phyloP scores from a whole-genome alignment of 768 basidiomycete genomes.

The Amanita exitialis region DNA sequence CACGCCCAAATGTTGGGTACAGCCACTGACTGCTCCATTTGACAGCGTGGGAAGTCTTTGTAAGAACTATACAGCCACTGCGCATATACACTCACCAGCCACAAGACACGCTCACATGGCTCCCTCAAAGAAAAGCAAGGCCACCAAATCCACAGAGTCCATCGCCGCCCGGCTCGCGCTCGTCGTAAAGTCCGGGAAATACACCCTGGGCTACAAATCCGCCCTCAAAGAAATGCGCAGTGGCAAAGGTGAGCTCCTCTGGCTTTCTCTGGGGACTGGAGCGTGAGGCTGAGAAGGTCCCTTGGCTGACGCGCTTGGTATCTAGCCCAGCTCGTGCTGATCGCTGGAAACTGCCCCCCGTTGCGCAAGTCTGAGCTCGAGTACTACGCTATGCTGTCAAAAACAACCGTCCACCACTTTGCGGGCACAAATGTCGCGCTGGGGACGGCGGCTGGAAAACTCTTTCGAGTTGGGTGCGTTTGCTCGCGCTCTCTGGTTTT shows the following conservation, averaged over 20 bases:
- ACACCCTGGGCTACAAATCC: slow-evolving; percentile 95
- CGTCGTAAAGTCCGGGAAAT: slow-evolving; percentile 99
- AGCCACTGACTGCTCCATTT: not conserved
- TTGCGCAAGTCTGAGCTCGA: slow-evolving; percentile 98
- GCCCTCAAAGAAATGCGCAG: slow-evolving; percentile 97
- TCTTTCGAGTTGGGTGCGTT: slow-evolving; percentile 91
- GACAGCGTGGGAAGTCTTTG: slow-evolving; percentile 1
- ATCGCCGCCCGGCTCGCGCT: slow-evolving; percentile 88
- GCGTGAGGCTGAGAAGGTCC: slow-evolving; percentile 99
- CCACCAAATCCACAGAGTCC: slow-evolving; percentile 87
- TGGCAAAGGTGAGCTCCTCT: slow-evolving; percentile 77
- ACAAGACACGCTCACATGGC: slow-evolving; percentile 50
- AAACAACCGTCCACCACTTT: slow-evolving; percentile 98
- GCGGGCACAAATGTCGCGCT: slow-evolving; percentile 95
- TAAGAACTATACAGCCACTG: slow-evolving; percentile 23
- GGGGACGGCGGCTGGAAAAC: slow-evolving; percentile 97
- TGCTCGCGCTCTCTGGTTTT: slow-evolving; percentile 7
- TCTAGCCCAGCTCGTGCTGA: slow-evolving; percentile 94
- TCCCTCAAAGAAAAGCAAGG: slow-evolving; percentile 91
- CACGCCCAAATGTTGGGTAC: not conserved
- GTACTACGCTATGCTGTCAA: slow-evolving; percentile 99
- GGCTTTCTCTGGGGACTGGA: slow-evolving; percentile 70
- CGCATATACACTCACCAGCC: slow-evolving; percentile 11
- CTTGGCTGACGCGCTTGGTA: slow-evolving; percentile 51
- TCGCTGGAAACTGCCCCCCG: slow-evolving; percentile 98